Conservation (phyloP, 202 grass and related monocot genomes). For the Carex arenaria region DNA sequence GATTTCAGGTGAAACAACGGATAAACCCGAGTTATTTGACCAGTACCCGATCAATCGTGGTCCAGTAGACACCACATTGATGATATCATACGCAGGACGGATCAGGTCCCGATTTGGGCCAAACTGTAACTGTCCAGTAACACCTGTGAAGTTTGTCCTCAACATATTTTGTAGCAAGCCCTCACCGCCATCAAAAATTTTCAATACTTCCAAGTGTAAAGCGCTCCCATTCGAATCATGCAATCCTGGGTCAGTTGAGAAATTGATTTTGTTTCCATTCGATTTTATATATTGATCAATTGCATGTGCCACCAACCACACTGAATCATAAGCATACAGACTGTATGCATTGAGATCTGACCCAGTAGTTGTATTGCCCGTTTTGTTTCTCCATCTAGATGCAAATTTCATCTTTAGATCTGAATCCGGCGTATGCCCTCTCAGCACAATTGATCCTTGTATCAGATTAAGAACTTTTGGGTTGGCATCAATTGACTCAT, state of each 20-base stretch:
- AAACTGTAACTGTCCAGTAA: slow-evolving; percentile 63
- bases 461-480: slow-evolving; percentile 39
- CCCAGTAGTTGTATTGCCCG: slow-evolving; percentile 33
- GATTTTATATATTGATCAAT: slow-evolving; percentile 52
- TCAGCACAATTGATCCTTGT: slow-evolving; percentile 75
- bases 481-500: not conserved
- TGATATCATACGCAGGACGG: slow-evolving; percentile 67
- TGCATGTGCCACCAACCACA: slow-evolving; percentile 77
- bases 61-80: slow-evolving; percentile 50
- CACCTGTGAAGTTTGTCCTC: slow-evolving; percentile 70
- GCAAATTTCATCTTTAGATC: slow-evolving; percentile 48
- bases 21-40: slow-evolving; percentile 85
- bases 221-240: slow-evolving; percentile 47
- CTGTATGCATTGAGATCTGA: slow-evolving; percentile 60
- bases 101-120: slow-evolving; percentile 55
- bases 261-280: slow-evolving; percentile 43
- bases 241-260: slow-evolving; percentile 59
- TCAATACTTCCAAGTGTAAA: slow-evolving; percentile 48
- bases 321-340: slow-evolving; percentile 85
- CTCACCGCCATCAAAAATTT: slow-evolving; percentile 63
- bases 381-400: slow-evolving; percentile 51
- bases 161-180: slow-evolving; percentile 59
- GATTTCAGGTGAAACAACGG: slow-evolving; percentile 68
- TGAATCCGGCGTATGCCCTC: slow-evolving; percentile 58
- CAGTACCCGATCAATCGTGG: slow-evolving; percentile 69